Evolutionary conservation across 2,329 filamentous ascomycete species (phyloP).

Genomic region (Mycosphaerella arachidis): DNA sequence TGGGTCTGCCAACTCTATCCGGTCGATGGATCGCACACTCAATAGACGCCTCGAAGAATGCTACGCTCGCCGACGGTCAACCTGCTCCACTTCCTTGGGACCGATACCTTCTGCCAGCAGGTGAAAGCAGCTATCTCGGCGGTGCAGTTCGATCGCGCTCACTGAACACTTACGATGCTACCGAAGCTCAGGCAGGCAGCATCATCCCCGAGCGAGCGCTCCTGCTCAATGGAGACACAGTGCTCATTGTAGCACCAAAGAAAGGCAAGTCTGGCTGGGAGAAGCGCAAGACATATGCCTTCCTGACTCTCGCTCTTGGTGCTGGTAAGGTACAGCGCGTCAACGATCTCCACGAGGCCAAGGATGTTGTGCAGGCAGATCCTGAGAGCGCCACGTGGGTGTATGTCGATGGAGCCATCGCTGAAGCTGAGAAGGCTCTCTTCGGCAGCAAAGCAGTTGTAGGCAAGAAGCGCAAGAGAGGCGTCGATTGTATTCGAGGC

Average conservation of each 20-base stretch:
- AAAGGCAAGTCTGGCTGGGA: conserved; percentile 54
- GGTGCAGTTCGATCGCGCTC: conserved; percentile 72
- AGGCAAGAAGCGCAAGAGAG: conserved; percentile 44
- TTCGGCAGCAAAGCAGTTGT: conserved; percentile 32
- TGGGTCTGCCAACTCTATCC: conserved; percentile 82
- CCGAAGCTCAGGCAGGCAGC: conserved; percentile 52
- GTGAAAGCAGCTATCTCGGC: conserved; percentile 70
- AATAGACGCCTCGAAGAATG: conserved; percentile 37
- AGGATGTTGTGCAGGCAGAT: conserved; percentile 53
- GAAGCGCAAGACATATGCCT: conserved; percentile 68
- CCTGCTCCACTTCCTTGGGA: conserved; percentile 65
- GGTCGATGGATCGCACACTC: conserved; percentile 76
- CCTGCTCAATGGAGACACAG: conserved; percentile 53
- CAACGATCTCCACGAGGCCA: conserved; percentile 61
- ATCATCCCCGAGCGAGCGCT: conserved; percentile 48
- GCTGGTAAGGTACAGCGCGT: conserved; percentile 63
- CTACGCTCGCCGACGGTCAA: conserved; percentile 36
- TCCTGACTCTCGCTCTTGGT: conserved; percentile 74
- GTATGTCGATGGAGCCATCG: conserved; percentile 65
- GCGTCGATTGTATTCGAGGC: conserved; percentile 24
- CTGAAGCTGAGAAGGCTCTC: conserved; percentile 51
- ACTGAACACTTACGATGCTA: conserved; percentile 57
- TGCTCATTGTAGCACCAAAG: conserved; percentile 65
- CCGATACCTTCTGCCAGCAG: conserved; percentile 79
- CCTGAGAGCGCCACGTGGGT: conserved; percentile 65